A percentile compares a stretch with the other conserved stretches of the same genome.
phyloP scores from a whole-genome alignment of 345 rosid genomes.

The Syzygium aqueum region DNA sequence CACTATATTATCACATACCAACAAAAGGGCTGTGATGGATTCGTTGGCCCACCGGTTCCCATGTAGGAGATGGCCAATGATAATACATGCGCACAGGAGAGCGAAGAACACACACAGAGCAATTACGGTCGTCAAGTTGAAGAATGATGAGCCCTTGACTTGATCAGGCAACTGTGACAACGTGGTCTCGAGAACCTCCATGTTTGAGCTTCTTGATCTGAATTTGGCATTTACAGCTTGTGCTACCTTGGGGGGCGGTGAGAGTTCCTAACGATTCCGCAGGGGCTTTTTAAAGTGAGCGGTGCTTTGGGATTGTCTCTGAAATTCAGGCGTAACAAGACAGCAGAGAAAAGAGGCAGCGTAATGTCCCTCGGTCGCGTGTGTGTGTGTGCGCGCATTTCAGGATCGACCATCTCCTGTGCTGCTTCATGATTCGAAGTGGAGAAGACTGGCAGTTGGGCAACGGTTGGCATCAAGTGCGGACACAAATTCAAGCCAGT shows the following conservation, averaged over 20 bases:
- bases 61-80: constrained; percentile 59
- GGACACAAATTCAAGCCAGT: background rate
- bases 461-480: background rate
- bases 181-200: constrained; percentile 24
- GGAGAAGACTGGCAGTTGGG: constrained; percentile 35
- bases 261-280: background rate
- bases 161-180: constrained; percentile 3
- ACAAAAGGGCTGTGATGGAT: constrained; percentile 53
- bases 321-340: background rate
- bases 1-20: constrained; percentile 19
- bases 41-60: constrained; percentile 71
- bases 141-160: constrained; percentile 7
- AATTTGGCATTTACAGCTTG: background rate
- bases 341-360: too few species aligned
- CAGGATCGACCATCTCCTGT: background rate
- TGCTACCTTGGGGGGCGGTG: background rate
- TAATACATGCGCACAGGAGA: constrained; percentile 54
- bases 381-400: background rate
- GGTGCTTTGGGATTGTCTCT: background rate
- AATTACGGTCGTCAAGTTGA: constrained; percentile 26
- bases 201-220: background rate
- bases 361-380: background rate
- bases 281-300: background rate
- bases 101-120: constrained; percentile 49
- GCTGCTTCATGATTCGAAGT: background rate